Evolutionary conservation across 495 filamentous ascomycete species (phyloP), one percentile per base, ranked within the genome.

Genomic region (Penicillium robsamsonii): DNA sequence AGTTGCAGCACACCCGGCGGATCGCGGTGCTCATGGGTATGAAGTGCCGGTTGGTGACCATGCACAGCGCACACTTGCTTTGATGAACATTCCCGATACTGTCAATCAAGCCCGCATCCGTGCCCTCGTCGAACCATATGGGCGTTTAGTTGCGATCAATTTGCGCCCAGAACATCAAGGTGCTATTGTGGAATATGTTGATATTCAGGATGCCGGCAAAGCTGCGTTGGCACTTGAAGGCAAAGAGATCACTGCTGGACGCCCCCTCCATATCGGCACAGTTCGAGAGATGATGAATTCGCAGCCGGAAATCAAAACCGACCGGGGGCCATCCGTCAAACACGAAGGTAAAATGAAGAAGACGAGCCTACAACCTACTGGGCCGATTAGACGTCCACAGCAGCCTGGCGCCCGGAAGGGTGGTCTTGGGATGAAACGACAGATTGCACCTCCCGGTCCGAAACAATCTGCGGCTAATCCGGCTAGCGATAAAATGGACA

Each of bases 161-260:
- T 66, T 87, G 38, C 78, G 82, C 38, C 90, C 90, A 2, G 82
- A 90, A 48, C 88, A 94, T 55, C 82, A 86, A 59, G 93, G 94
- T n/a, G 94, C 92, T 10, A 86, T 92, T 48, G 78, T 96, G 42
- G 94, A 97, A 65, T 96, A 86, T 64, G 75, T 73, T 10, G 84
- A 89, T 58, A 78, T 87, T 10, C 73, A 84, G 4, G 79, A 85
- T 52, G 87, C 85, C 4, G 91, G 91, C 40, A 88, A 86, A 68
- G 92, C 92, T 0, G 75, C 82, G 0, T 65, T 96, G 38, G 87
- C 78, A 6, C 78, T 97, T 0, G 86, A 95, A 44, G 87, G 87
- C 0, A 69, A 79, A 45, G 87, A 91, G 61, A 86, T 93, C 52
- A 76, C 66, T 2, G 75, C 79, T 1, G 89, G 86, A 8, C 77